Base-by-base conservation (phyloP, 1,284 basidiomycete species). In the Hymenochaete sp. region DNA sequence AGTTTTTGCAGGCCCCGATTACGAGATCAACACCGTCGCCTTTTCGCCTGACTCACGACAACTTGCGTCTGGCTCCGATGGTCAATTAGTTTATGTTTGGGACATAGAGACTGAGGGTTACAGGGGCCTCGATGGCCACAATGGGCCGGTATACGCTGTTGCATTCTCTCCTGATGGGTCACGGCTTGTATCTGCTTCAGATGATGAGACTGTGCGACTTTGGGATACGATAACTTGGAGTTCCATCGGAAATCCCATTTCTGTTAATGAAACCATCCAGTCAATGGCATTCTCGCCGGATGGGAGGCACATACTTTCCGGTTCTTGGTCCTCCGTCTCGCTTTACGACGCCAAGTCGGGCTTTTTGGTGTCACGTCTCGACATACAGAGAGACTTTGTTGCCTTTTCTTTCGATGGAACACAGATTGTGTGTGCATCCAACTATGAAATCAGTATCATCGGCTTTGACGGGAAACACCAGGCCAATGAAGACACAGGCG, bases 281-380 rank as follows among this genome's bases (percentile, higher is more conserved):
- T 40, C 44, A 24, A 40, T 49, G 21, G 38, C 38, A 22, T 29
- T 38, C 24, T 42, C 45, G n/a, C 44, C 38, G 13, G 54, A 55
- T 42, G 53, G 53, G 3, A 31, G 26, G 37, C 33, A 42, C 16
- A 40, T 55, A 18, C 44, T 32, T 9, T 52, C 53, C 3, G 51
- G 44, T 13, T 53, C 53, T 3, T 21, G 43, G 3, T n/a, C n/a
- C n/a, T n/a, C n/a, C n/a, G n/a, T n/a, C n/a, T n/a, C n/a, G n/a
- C n/a, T n/a, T n/a, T n/a, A n/a, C n/a, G n/a, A n/a, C n/a, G n/a
- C n/a, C n/a, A n/a, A n/a, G n/a, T n/a, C n/a, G n/a, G n/a, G n/a
- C n/a, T n/a, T n/a, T n/a, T n/a, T n/a, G n/a, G n/a, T n/a, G n/a
- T n/a, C n/a, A n/a, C n/a, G n/a, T n/a, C n/a, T n/a, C n/a, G n/a